Evolutionary conservation across 768 basidiomycete genomes (phyloP).

Genomic region (Suillus plorans): DNA sequence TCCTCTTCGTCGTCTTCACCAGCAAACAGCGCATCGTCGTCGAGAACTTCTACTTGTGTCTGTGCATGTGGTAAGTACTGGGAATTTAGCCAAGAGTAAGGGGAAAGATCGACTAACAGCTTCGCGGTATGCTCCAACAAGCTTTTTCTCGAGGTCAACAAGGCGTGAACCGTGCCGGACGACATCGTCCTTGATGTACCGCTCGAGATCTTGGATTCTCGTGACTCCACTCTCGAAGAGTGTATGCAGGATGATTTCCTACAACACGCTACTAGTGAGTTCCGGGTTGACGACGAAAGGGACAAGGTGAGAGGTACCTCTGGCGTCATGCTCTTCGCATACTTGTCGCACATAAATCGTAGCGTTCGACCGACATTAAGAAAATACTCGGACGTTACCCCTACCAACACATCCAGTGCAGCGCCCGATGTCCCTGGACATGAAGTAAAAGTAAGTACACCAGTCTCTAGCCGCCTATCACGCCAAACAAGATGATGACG

Average conservation of each 20-base stretch:
- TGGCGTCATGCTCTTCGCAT: slow-evolving; percentile 73
- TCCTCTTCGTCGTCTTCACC: slow-evolving; percentile 62
- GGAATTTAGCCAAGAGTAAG: not conserved
- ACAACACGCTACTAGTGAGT: slow-evolving; percentile 7
- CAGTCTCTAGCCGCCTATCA: not conserved
- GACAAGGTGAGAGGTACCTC: slow-evolving; percentile 55
- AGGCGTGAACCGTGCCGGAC: slow-evolving; percentile 78
- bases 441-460: not conserved
- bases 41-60: slow-evolving; percentile 43
- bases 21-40: slow-evolving; percentile 53
- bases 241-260: slow-evolving; percentile 94
- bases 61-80: slow-evolving; percentile 12
- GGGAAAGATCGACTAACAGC: slow-evolving; percentile 47
- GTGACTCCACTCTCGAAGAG: slow-evolving; percentile 87
- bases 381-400: slow-evolving; percentile 79
- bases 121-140: slow-evolving; percentile 80
- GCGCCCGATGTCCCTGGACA: slow-evolving; percentile 66
- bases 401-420: slow-evolving; percentile 74
- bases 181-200: slow-evolving; percentile 88
- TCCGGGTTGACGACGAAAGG: slow-evolving; percentile 1
- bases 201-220: slow-evolving; percentile 74
- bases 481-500: not conserved
- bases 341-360: slow-evolving; percentile 78
- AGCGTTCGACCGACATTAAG: slow-evolving; percentile 86
- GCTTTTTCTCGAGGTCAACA: slow-evolving; percentile 81